Evolutionary conservation across 352 stramenopile genomes (phyloP).

Genomic region (Pythium volutum): DNA sequence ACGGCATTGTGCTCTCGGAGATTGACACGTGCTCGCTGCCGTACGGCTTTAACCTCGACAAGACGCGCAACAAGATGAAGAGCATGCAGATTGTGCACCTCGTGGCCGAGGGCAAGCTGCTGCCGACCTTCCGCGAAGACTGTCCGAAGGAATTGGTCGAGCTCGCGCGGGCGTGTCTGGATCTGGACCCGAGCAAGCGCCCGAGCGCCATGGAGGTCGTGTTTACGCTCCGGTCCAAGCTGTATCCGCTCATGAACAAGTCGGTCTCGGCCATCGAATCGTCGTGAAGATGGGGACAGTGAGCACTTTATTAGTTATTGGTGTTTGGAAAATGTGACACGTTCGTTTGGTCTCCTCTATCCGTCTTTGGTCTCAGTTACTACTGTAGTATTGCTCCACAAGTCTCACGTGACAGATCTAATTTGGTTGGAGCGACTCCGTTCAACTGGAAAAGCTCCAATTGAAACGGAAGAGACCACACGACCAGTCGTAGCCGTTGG

Average conservation of each 20-base stretch:
- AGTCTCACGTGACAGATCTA: no score
- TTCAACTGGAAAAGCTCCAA: no score
- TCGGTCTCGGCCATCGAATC: slow-evolving; percentile 14
- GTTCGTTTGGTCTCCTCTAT: background rate
- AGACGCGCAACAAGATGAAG: slow-evolving; percentile 61
- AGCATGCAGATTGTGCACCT: slow-evolving; percentile 84
- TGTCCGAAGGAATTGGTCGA: slow-evolving; percentile 50
- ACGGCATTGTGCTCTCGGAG: slow-evolving; percentile 69
- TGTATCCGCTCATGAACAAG: slow-evolving; percentile 36
- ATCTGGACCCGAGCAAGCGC: slow-evolving; percentile 53
- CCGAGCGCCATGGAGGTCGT: slow-evolving; percentile 70
- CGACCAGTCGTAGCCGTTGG: no score
- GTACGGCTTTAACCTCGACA: slow-evolving; percentile 61
- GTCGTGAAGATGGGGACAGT: background rate
- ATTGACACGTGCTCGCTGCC: slow-evolving; percentile 74
- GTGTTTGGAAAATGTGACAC: background rate
- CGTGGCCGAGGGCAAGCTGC: slow-evolving; percentile 69
- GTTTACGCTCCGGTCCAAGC: slow-evolving; percentile 54
- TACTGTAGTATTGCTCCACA: no score
- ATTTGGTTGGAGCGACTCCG: no score
- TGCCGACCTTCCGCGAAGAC: slow-evolving; percentile 68
- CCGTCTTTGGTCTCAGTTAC: no score
- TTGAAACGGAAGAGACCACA: no score
- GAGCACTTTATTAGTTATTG: background rate
- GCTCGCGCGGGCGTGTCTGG: slow-evolving; percentile 57